Evolutionary conservation across 345 rosid species (phyloP).

Genomic region (Hibiscus syriacus): DNA sequence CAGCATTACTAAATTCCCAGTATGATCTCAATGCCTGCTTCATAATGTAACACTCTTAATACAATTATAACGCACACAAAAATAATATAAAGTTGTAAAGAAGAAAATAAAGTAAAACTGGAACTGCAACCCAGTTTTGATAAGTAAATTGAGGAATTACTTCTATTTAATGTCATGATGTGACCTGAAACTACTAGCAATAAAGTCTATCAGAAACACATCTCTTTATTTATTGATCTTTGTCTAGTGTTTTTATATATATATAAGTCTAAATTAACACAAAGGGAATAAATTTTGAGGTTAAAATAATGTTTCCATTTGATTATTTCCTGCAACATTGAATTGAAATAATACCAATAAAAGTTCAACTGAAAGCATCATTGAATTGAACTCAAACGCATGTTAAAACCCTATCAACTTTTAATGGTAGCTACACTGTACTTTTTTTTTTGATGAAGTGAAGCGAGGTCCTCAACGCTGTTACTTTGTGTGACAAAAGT

Average conservation of each 20-base stretch:
- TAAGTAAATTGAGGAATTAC: background rate
- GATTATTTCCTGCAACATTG: background rate
- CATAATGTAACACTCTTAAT: too few species aligned
- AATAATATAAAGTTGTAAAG: too few species aligned
- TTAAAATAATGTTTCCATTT: background rate
- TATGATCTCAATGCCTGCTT: too few species aligned
- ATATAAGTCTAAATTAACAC: background rate
- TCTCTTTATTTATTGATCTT: background rate
- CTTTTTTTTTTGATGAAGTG: background rate
- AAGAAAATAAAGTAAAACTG: background rate
- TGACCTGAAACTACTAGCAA: conserved; percentile 46
- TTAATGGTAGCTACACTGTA: background rate
- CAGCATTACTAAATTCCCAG: too few species aligned
- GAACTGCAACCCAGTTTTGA: background rate
- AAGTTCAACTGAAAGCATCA: background rate
- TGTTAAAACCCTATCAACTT: background rate
- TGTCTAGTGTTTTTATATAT: background rate
- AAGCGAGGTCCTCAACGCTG: background rate
- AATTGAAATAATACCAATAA: too few species aligned
- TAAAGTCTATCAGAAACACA: conserved; percentile 35
- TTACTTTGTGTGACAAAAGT: background rate
- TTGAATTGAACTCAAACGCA: background rate
- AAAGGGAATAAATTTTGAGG: background rate
- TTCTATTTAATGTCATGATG: conserved; percentile 2
- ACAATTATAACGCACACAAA: too few species aligned